These are phyloP conservation scores for Leccinum obscurum DNA, from an alignment of 768 basidiomycete species.

Conservation along the genomic window DNA sequence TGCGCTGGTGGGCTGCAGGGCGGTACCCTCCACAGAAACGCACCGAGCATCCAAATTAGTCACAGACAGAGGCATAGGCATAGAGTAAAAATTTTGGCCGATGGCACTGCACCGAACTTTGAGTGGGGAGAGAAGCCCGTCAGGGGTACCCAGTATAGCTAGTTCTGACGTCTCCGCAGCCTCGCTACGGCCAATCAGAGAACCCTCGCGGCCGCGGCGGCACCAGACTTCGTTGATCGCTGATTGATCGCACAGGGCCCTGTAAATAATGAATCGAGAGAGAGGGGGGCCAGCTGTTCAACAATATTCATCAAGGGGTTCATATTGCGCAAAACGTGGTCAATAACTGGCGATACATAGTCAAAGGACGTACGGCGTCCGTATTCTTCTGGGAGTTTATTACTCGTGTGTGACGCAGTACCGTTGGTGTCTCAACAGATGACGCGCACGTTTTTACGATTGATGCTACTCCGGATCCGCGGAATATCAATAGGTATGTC, in stretches of 20 bases:
- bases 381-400: conserved; percentile 1
- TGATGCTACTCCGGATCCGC: background rate
- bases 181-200: conserved; percentile 9
- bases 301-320: background rate
- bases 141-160: background rate
- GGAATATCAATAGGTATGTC: background rate
- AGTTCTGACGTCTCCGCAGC: conserved; percentile 5
- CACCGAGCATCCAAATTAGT: background rate
- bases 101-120: conserved; percentile 20
- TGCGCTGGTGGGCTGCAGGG: background rate
- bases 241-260: conserved; percentile 12
- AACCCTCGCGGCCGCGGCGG: conserved; percentile 17
- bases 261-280: background rate
- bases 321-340: background rate
- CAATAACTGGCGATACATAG: background rate
- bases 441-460: conserved; percentile 1
- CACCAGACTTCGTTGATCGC: conserved; percentile 9
- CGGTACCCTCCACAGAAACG: conserved; percentile 6
- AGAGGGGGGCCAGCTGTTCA: background rate
- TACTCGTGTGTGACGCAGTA: conserved; percentile 12
- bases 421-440: background rate
- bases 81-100: conserved; percentile 3
- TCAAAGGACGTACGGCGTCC: conserved; percentile 11
- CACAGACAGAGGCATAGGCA: background rate
- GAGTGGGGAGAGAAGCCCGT: conserved; percentile 4